Base-by-base conservation (phyloP, 2,329 filamentous ascomycete genomes). In the Hymenoscyphus repandus region DNA sequence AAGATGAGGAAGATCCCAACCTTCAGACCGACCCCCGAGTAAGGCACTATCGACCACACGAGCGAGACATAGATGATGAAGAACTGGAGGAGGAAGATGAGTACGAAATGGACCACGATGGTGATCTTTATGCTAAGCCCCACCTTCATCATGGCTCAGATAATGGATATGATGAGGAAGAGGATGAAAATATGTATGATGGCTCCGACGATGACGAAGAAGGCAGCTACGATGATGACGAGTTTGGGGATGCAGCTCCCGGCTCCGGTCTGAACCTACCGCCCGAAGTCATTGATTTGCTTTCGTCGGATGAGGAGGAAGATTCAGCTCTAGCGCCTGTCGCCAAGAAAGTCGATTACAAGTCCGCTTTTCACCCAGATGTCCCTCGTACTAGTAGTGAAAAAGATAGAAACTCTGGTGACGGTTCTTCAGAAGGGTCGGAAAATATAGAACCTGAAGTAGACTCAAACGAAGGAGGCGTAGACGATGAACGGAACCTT, bases 251-350 rank as follows among this genome's bases (percentile, higher is more conserved):
- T 34, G 9, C 17, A 9, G 27, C n/a, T 18, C 4, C 32, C 13
- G 32, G 20, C 20, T 18, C 7, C 18, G 30, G 42, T 27, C 15
- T 11, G 31, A 6, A 15, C 10, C 38, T 7, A 27, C 22, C 22
- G 15, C 47, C 65, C 1, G 58, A 58, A 17, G 49, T 67, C 17
- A 67, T 68, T 15, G 62, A 66, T 22, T 51, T 68, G 17, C 52
- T 68, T 10, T 67, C 64, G 17, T 66, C 64, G n/a, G 65, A 66
- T 41, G 63, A 65, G 6, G 65, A 67, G 46, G 62, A 47, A 11
- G 32, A 64, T n/a, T 57, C 53, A 17, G 49, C 18, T 2, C 45
- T 45, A 18, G 12, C 15, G 32, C 33, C 32, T 7, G 15, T 37
- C 18, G 20, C 9, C 10, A 9, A 48, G n/a, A n/a, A 17, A 39